Base-by-base conservation (phyloP, 768 basidiomycete species). In the Suillus spraguei region DNA sequence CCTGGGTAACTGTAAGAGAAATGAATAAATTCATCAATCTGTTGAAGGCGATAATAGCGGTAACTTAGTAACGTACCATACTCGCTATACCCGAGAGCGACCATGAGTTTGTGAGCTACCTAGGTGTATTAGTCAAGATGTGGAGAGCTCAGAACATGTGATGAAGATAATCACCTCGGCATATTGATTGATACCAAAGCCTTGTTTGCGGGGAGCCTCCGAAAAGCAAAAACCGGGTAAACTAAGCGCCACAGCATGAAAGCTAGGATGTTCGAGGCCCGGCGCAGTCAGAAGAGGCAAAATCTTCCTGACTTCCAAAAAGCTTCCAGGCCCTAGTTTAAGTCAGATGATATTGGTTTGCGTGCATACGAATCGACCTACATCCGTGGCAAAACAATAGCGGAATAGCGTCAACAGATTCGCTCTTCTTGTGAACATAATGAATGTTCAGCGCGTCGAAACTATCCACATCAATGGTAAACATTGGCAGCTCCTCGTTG, bases 311-410 rank as follows among this genome's bases (percentile, higher is more conserved):
- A 81, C 83, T 74, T 89, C 87, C 24, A 83, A 60, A 69, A 87
- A 86, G 61, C 82, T 79, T 60, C 88, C 87, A 0, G 87, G 86
- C 88, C 88, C 87, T 87, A 62, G 16, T 36, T 9, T 11, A 24
- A 38, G 16, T 39, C 9, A 56, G 22, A 39, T 39, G 3, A 28
- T 17, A 16, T 28, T 24, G 2, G 24, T 56, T 4, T 28, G 36
- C 17, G 4, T 17, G 10, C 0, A 39, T 39, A 28, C 16, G 16
- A 28, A 28, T 16, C 7, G 24, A 56, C 55, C 16, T 56, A 80
- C 87, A 88, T 47, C 87, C 87, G 63, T 89, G 87, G 14, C 87
- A 79, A 65, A 84, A 88, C 36, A 88, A 73, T 17, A 89, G 70
- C 1, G 87, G 86, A 36, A 88, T 83, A 0, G 87, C 86, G n/a